Evolutionary conservation across 768 basidiomycete species (phyloP), one percentile per base, ranked within the genome.

Genomic region (Mycena sanguinolenta): DNA sequence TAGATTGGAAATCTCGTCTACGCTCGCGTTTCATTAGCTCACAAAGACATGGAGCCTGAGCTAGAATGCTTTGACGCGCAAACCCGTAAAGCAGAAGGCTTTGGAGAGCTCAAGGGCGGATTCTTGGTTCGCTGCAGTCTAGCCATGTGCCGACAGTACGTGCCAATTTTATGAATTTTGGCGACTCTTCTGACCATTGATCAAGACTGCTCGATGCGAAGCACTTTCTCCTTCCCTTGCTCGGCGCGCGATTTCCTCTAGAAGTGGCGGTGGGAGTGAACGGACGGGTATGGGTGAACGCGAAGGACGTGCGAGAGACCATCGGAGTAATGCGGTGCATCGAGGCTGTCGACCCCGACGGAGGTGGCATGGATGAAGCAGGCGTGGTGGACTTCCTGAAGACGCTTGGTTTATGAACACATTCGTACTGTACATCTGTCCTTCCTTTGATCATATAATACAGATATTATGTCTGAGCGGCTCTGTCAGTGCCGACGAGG

Each of bases 41-140:
- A 97, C 77, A 94, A 96, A 76, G 97, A 99, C 79, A 97, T 98
- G 94, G 98, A 99, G 63, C 97, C 98, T 1, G 98, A 99, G 77
- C 84, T 99, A 12, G 96, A 98, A 77, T 99, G 98, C 79, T 95
- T 98, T 75, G 95, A 98, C 76, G 94, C 95, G 2, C 93, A 96
- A 74, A 95, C 95, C 28, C 91, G 90, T 72, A 99, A 98, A 80
- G 84, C 96, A 1, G 95, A 95, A 69, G 97, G 96, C 0, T 98
- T 94, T 74, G 98, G 98, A 1, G 96, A 97, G 74, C 86, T 99
- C 42, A 96, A 94, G 73, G 94, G 92, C 10, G 97, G 97, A 1
- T 93, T 97, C 75, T 77, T 98, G 70, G 85, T 93, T 12, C 86
- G 88, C 39, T 94, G 94, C 75, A 95, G 95, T 75, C 82, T 98